These are phyloP conservation scores for Aspergillus sp. DNA, from an alignment of 2,329 filamentous ascomycete genomes.

Conservation along the genomic window DNA sequence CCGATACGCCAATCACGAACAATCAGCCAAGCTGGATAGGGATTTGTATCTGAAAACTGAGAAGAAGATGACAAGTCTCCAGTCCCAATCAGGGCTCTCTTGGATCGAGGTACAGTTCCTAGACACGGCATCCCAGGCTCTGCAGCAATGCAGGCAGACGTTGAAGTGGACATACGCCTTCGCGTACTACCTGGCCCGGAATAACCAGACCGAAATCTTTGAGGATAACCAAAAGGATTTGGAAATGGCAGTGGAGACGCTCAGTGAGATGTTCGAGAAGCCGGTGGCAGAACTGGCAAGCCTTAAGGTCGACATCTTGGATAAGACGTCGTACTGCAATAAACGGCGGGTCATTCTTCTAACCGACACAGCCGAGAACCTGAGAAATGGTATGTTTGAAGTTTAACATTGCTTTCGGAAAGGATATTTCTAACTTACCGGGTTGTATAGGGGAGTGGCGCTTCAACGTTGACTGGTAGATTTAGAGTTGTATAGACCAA, in stretches of 20 bases:
- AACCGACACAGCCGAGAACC: conserved; percentile 87
- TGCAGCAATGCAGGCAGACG: conserved; percentile 96
- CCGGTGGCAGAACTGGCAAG: conserved; percentile 81
- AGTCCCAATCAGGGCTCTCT: conserved; percentile 90
- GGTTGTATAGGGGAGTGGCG: conserved; percentile 42
- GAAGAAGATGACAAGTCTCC: conserved; percentile 97
- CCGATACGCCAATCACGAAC: conserved; percentile 97
- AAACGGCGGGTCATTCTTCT: conserved; percentile 86
- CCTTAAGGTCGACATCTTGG: conserved; percentile 95
- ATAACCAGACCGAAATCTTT: conserved; percentile 95
- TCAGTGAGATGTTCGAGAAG: conserved; percentile 99
- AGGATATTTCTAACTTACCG: neutral
- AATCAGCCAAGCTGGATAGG: conserved; percentile 93
- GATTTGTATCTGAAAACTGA: conserved; percentile 96
- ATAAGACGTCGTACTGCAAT: conserved; percentile 97
- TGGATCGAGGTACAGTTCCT: conserved; percentile 99
- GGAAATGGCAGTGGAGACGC: conserved; percentile 92
- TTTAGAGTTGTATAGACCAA: conserved; percentile 20
- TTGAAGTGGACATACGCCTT: conserved; percentile 99
- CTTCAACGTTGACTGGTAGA: conserved; percentile 46
- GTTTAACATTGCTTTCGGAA: neutral
- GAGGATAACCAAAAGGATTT: conserved; percentile 98
- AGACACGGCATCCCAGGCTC: conserved; percentile 84
- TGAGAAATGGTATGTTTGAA: conserved; percentile 71
- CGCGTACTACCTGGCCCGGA: conserved; percentile 92